Percentiles rank a stretch among this genome's conserved stretches.
These are phyloP conservation scores for Trichoderma simmonsii DNA, from an alignment of 2,329 filamentous ascomycete species.

Conservation along the genomic window DNA sequence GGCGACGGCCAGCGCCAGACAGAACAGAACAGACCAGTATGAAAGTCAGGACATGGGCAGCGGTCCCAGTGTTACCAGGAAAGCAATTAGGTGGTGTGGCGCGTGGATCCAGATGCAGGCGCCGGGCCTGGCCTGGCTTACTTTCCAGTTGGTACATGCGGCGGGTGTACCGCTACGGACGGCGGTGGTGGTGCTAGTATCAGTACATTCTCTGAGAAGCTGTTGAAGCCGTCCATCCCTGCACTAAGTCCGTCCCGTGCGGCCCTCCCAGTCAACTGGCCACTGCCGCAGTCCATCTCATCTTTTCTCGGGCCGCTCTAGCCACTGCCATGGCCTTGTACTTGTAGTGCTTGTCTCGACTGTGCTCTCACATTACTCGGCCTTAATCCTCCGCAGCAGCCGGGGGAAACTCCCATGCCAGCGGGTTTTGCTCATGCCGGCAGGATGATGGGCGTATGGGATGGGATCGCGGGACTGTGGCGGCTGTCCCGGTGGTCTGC, in stretches of 20 bases:
- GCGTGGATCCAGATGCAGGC: conserved; percentile 7
- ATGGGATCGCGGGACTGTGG: neutral
- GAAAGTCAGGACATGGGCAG: neutral
- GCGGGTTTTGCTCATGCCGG: neutral
- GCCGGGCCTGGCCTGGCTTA: neutral
- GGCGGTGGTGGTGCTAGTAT: too few species aligned
- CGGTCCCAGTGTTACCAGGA: conserved; percentile 5
- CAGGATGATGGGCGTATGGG: neutral
- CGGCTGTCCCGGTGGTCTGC: neutral
- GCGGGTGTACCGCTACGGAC: neutral
- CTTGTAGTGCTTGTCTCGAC: neutral
- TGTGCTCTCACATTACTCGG: neutral
- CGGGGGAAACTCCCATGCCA: neutral
- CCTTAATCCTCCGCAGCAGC: neutral
- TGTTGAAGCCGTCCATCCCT: neutral
- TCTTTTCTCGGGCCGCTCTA: conserved; percentile 11
- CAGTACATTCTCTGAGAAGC: too few species aligned
- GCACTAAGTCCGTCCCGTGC: neutral
- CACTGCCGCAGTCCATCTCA: conserved; percentile 13
- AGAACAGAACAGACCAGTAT: neutral
- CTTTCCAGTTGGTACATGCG: neutral
- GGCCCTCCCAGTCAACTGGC: conserved; percentile 3
- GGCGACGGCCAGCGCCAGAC: neutral
- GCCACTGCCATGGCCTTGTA: neutral
- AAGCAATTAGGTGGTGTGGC: conserved; percentile 4